Base-by-base conservation (phyloP, 257 asterid species). In the Rauvolfia tetraphylla region DNA sequence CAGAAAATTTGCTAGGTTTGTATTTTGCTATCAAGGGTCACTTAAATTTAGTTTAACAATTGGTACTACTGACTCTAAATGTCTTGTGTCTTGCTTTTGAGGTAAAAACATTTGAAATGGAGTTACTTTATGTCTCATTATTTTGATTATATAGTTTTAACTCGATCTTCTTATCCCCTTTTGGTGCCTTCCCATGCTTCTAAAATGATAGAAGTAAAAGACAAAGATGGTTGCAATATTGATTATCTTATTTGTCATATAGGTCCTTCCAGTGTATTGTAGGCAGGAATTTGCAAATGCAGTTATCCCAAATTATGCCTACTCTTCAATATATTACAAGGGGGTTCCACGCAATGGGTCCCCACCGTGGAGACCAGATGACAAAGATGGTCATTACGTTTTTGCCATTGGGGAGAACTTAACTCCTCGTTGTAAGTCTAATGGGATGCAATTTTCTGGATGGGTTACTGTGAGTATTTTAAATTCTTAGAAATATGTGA, bases 281-380 rank as follows among this genome's bases (percentile, higher is more conserved):
- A 86, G 85, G 69, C 92, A 89, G 83, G 97, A 89, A 75, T 85
- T 83, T 84, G 39, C 77, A 39, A 83, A 71, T 75, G 96, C 86
- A 72, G 39, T 84, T 34, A 79, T 84, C 76, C 84, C 95, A 61
- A 91, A 84, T 80, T 88, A 88, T 82, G 91, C 91, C 20, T 83
- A 89, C 85, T 91, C 98, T 51, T 89, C 98, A 53, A 86, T 88
- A 62, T 93, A 88, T 87, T 88, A 86, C 87, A 91, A 89, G 75
- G 96, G 93, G 78, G 76, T 90, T 78, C 85, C 89, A 39, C 88
- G 81, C 61, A 88, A 80, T 81, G 91, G 90, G 54, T 93, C 98
- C 81, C 98, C 97, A 57, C 97, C 98, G 18, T 87, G 89, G 94
- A 87, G 98, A 79, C 81, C 89, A 46, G 96, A 93, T 82, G 98